Base-by-base conservation (phyloP, 1,139 yeast genomes). In the Yamadazyma epiphylla region DNA sequence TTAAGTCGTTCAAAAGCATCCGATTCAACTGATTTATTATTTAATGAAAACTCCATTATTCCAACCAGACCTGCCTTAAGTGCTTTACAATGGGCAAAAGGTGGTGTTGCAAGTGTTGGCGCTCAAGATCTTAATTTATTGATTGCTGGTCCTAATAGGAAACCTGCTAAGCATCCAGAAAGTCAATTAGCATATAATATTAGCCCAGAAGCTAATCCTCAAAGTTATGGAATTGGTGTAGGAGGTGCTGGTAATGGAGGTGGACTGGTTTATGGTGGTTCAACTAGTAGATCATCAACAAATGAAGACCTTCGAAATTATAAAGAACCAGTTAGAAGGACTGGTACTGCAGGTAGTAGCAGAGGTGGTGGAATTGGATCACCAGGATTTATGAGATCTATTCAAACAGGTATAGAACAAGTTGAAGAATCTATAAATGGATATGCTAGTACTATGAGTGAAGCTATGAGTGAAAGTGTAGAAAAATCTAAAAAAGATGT, bases 41-140 rank as follows among this genome's bases (percentile, higher is more conserved):
- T 80, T 55, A 77, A 80, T 42, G 77, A 73, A 14, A 73, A 72
- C 34, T 60, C 79, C 10, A 55, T 70, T 12, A 75, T 84, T 9
- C 95, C 96, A 1, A 76, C 78, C 15, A 70, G 97, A 28, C 98
- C 98, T 1, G 69, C 77, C 4, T 78, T 86, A 5, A 77, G 88
- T 30, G 77, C 94, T 0, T 64, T 86, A 32, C 94, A 82, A 56
- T 85, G 96, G 94, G 87, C 94, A 8, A 78, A 81, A 43, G 95
- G 96, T 4, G 5, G 64, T 53, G 24, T 33, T 3, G 16, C 33
- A 2, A 69, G 70, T 37, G 70, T 82, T 11, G 64, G 77, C 3
- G 56, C 72, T 20, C 69, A 71, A 2, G 95, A 86, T 39, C 58
- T 83, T 38, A 70, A 76, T 27, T 35, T 45, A n/a, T 48, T 81